Evolutionary conservation across 108 stramenopile genomes (phyloP), one percentile per base, ranked within the genome.

Genomic region (Chaetoceros tenuissimus): DNA sequence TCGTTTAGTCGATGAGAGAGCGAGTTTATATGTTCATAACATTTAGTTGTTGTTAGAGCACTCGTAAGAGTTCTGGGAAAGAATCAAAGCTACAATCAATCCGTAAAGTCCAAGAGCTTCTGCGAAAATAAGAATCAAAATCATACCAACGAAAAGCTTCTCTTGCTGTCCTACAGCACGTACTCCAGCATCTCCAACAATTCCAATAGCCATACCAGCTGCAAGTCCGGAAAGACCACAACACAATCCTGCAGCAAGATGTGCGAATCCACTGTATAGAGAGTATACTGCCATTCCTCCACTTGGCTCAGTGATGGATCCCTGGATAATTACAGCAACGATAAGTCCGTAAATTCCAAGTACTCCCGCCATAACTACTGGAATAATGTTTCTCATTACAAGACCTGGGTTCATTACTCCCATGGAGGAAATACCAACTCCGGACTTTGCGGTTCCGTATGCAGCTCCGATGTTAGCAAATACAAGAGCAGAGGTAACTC

Each of bases 351-450:
- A 99, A 66, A 99, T 99, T 62, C 98, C 97, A 60, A 99, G 79
- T 48, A 99, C 96, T 79, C 98, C 98, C 60, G 98, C 98, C 97
- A 99, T 97, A 69, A 99, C 95, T 28, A 99, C 95, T 54, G 98
- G 98, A 76, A 99, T 96, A 60, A 99, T 94, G 84, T 99, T 99
- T 48, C 91, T 72, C 96, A 99, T 99, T n/a, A 99, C 97, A 17
- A 92, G 71, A 31, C 88, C 92, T 26, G 98, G 97, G 80, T 98
- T 94, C 90, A 95, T 96, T 3, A 99, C 94, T 60, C 98, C 98
- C 97, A 98, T 99, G 51, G 91, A 93, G 3, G 92, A 90, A 63
- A 99, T 90, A 58, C 96, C 96, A 53, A 99, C 96, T 46, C 98
- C 98, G 27, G 95, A 87, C 89, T 97, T 95, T 56, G 95, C 95